These are phyloP conservation scores for Blastobotrys serpentis DNA, from an alignment of 1,139 yeast species.

Conservation along the genomic window DNA sequence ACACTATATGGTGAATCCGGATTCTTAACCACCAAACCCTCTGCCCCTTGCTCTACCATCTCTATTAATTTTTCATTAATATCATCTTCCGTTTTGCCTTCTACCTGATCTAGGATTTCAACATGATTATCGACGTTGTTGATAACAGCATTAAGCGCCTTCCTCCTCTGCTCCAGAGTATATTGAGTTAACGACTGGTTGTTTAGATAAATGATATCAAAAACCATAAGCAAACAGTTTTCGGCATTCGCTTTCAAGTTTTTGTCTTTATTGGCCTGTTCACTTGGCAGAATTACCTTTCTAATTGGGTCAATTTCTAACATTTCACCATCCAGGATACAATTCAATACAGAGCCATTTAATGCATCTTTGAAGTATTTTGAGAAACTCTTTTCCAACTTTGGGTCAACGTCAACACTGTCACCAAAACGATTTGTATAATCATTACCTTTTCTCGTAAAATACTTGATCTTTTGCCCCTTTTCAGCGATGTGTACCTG, in stretches of 20 bases:
- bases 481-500: constrained; percentile 58
- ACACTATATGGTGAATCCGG: constrained; percentile 58
- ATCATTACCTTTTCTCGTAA: constrained; percentile 68
- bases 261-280: background rate
- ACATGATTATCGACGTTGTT: constrained; percentile 50
- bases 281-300: constrained; percentile 30
- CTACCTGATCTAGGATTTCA: constrained; percentile 52
- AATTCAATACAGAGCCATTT: no score
- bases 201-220: constrained; percentile 71
- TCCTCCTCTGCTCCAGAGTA: constrained; percentile 58
- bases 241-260: background rate
- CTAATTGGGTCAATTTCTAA: constrained; percentile 65
- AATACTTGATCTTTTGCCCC: constrained; percentile 53
- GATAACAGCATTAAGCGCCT: constrained; percentile 49
- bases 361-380: constrained; percentile 51
- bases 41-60: constrained; percentile 61
- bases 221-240: constrained; percentile 61
- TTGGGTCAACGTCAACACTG: constrained; percentile 54
- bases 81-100: constrained; percentile 49
- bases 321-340: constrained; percentile 89
- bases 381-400: constrained; percentile 45
- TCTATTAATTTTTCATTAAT: constrained; percentile 54
- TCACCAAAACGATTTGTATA: constrained; percentile 74
- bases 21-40: constrained; percentile 79
- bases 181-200: constrained; percentile 56